Evolutionary conservation across 2,329 filamentous ascomycete species (phyloP), one percentile per base, ranked within the genome.

Genomic region (Fusarium brachygibbosum): DNA sequence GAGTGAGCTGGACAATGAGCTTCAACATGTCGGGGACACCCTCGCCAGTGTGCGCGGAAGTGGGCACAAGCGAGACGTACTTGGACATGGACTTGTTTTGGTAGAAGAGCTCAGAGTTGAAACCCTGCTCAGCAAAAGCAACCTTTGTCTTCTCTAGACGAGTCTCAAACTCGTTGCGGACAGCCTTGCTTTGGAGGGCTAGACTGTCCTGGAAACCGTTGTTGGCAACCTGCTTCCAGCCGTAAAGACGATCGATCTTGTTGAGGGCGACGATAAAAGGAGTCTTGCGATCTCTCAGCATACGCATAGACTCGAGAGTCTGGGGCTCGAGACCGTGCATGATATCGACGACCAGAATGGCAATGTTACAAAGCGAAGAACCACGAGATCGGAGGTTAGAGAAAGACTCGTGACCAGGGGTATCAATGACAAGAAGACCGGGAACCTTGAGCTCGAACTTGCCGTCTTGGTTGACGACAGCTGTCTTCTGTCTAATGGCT

Each of bases 351-450:
- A 99, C 97, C 72, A 99, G 85, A 79, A 99, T 99, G 75, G 96
- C 96, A 82, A 99, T 99, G 85, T 99, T 99, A 82, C 97, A 99
- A 62, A 99, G 92, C 16, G 94, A 98, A 40, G 96, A 98, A 83
- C 96, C 96, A 83, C 97, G 90, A 72, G 95, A 98, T 77, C 97
- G 92, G 71, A 99, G 84, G 83, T 99, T 99, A 69, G 95, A 97
- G 89, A 99, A 99, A 76, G 96, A 99, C 89, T 99, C 96, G 94
- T 99, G 96, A 84, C 96, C 96, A 76, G 96, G 97, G 1, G 96
- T 99, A 82, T 99, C 96, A 77, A 99, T 99, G 76, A 99, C 90
- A 71, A 99, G 84, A 57, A 99, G 88, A 87, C 96, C 96, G 44
- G 96, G 97, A 23, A 99, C 93, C 84, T 98, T 99, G 88, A 98